Evolutionary conservation across 1,284 basidiomycete genomes (phyloP).

Genomic region (Papiliotrema fonsecae): DNA sequence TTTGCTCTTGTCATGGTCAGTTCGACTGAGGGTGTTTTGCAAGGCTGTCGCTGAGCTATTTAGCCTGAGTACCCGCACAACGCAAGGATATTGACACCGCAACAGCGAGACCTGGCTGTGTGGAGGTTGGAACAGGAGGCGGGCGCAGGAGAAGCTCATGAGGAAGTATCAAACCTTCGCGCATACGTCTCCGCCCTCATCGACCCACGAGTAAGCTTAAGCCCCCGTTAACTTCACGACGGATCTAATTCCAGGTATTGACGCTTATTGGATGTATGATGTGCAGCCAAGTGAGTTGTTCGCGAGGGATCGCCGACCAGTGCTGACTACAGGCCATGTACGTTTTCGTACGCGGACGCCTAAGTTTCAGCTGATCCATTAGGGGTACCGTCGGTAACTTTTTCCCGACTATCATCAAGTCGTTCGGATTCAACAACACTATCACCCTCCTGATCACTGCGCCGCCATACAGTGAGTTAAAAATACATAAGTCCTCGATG

Average conservation of each 20-base stretch:
- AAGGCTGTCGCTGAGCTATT: no score
- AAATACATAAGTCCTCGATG: neutral
- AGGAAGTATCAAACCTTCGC: slow-evolving; percentile 13
- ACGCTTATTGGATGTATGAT: slow-evolving; percentile 12
- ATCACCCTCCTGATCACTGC: slow-evolving; percentile 44
- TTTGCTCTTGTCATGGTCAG: slow-evolving; percentile 15
- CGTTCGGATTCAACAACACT: slow-evolving; percentile 37
- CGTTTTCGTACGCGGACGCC: neutral
- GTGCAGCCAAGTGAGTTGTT: no score
- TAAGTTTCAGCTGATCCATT: neutral
- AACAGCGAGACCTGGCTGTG: slow-evolving; percentile 29
- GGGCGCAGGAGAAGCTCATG: slow-evolving; percentile 24
- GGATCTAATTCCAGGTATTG: slow-evolving; percentile 4
- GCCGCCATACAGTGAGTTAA: slow-evolving; percentile 33
- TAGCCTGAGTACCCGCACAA: slow-evolving; percentile 33
- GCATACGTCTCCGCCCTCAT: slow-evolving; percentile 17
- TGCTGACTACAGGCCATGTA: slow-evolving; percentile 6
- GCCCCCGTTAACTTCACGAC: neutral
- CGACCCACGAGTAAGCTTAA: slow-evolving; percentile 25
- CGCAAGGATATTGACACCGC: slow-evolving; percentile 21
- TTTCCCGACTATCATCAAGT: slow-evolving; percentile 36
- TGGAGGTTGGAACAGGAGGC: slow-evolving; percentile 27
- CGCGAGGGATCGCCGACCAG: no score
- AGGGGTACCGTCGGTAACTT: slow-evolving; percentile 25
- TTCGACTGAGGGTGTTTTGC: no score